phyloP scores from a whole-genome alignment of 1,139 yeast genomes.

The Geotrichum klebahnii region DNA sequence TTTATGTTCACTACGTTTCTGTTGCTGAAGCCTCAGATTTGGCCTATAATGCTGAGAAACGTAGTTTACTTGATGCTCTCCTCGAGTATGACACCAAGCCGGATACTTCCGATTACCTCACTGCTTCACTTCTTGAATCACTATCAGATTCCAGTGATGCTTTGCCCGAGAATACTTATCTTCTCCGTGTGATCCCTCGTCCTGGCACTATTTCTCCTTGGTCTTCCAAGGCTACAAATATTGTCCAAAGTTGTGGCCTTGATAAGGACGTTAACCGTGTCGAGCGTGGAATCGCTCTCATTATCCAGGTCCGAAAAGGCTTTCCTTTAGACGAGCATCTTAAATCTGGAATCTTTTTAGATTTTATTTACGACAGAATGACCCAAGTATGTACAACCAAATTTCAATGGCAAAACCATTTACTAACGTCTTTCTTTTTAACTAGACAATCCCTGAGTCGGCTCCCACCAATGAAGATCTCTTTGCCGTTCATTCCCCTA shows the following conservation, averaged over 20 bases:
- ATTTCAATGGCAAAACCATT: background rate
- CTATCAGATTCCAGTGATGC: conserved; percentile 28
- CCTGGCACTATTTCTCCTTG: conserved; percentile 97
- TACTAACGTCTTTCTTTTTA: background rate
- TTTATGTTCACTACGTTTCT: conserved; percentile 79
- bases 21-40: conserved; percentile 41
- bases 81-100: conserved; percentile 72
- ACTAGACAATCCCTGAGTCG: conserved; percentile 41
- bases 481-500: conserved; percentile 75
- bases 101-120: conserved; percentile 51
- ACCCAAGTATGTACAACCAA: conserved; percentile 62
- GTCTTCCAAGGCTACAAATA: conserved; percentile 98
- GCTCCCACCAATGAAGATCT: conserved; percentile 66
- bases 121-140: conserved; percentile 46
- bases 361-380: conserved; percentile 88
- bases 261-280: conserved; percentile 67
- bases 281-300: conserved; percentile 81
- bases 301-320: conserved; percentile 65
- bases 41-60: conserved; percentile 45
- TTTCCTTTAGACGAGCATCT: conserved; percentile 58
- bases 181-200: conserved; percentile 81
- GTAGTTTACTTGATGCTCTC: conserved; percentile 48
- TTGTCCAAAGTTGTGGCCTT: conserved; percentile 83
- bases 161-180: conserved; percentile 51
- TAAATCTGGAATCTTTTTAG: conserved; percentile 52